Base-by-base conservation (phyloP, 2,329 filamentous ascomycete species). In the Immersiporthe knoxdaviesiana region DNA sequence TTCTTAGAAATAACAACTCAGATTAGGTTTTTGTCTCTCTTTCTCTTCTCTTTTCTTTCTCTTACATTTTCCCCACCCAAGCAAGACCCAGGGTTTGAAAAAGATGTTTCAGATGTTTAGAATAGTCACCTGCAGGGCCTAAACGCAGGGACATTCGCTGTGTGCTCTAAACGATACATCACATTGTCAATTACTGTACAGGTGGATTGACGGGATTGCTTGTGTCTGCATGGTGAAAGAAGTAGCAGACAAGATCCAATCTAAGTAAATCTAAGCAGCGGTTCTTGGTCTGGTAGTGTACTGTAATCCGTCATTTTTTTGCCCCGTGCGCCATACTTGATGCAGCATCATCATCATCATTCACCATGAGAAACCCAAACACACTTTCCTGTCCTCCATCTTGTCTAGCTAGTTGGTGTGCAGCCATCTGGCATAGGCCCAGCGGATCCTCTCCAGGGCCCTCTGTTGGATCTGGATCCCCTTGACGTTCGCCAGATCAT, bases 391-490 rank as follows among this genome's bases (percentile, higher is more conserved):
- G n/a, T 3, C 35, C 7, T 39, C 11, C 30, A 8, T 24, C 11
- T n/a, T 61, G 16, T 27, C 35, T 27, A 14, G 7, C 44, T 67
- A 71, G 30, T 69, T 56, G 24, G 69, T 61, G 18, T 76, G 80
- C 65, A 92, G 77, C 91, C 92, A 97, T 77, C 90, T 90, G 2
- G 88, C 88, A 82, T 97, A 98, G 4, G 92, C 91, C 95, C 96
- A 98, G 72, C 92, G 86, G 74, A 98, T 93, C 70, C 96, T 87
- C 74, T 94, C 89, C 66, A 97, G 82, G 58, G 95, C 92, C 77
- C 88, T 90, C 70, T 90, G 85, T 82, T 98, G 95, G 74, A 90
- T 87, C 75, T 90, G 87, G 65, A 97, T 87, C 2, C 93, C 93
- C 74, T 89, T 91, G 72, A 95, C 89, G 76, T 97, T 94, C 27